phyloP scores from a whole-genome alignment of 768 basidiomycete genomes.

The Leccinum sublutescens region DNA sequence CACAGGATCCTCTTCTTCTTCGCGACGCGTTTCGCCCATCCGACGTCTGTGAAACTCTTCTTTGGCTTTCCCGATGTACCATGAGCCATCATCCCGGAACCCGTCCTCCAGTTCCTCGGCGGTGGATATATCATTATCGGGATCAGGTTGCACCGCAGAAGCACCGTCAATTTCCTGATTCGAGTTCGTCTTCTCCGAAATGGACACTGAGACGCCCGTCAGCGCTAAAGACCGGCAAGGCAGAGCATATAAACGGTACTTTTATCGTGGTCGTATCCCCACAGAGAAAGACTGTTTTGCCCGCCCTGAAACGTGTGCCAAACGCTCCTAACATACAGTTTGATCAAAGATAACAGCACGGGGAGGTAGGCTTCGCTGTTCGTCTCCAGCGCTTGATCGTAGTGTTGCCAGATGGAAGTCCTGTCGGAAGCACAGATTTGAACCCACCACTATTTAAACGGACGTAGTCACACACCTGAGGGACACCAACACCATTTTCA shows the following conservation, averaged over 20 bases:
- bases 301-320: slow-evolving; percentile 82
- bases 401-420: slow-evolving; percentile 98
- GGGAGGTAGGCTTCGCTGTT: slow-evolving; percentile 90
- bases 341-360: slow-evolving; percentile 75
- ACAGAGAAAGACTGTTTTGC: slow-evolving; percentile 62
- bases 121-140: slow-evolving; percentile 1
- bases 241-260: slow-evolving; percentile 8
- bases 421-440: slow-evolving; percentile 33
- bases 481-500: slow-evolving; percentile 91
- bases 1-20: slow-evolving; percentile 70
- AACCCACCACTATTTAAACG: background rate
- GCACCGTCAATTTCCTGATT: slow-evolving; percentile 28
- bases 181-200: slow-evolving; percentile 19
- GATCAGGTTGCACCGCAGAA: slow-evolving; percentile 8
- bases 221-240: slow-evolving; percentile 1
- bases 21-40: slow-evolving; percentile 38
- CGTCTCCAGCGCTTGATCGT: slow-evolving; percentile 85
- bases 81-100: slow-evolving; percentile 54
- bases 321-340: slow-evolving; percentile 80
- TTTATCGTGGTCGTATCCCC: slow-evolving; percentile 56
- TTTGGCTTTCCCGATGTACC: slow-evolving; percentile 82
- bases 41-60: slow-evolving; percentile 70
- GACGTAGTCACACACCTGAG: slow-evolving; percentile 52
- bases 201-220: slow-evolving; percentile 20
- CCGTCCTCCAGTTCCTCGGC: slow-evolving; percentile 30